phyloP scores from a whole-genome alignment of 1,284 basidiomycete genomes.

The Boletus albobrunnescens region DNA sequence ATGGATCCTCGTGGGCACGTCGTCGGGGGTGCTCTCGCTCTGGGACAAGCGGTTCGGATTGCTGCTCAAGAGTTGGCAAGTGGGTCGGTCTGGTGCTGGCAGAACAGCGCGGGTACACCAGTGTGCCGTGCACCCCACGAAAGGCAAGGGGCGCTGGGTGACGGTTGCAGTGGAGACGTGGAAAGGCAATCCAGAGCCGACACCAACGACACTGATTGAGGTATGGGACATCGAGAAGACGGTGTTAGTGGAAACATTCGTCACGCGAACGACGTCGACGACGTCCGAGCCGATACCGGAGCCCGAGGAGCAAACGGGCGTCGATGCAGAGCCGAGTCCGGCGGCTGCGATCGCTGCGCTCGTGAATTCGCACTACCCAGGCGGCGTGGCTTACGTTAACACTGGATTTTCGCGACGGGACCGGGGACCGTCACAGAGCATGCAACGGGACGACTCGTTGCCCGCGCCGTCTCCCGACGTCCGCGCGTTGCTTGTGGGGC shows the following conservation, averaged over 20 bases:
- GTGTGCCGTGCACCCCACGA: constrained; percentile 78
- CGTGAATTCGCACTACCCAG: constrained; percentile 45
- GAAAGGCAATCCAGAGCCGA: constrained; percentile 39
- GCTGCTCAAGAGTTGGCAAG: constrained; percentile 84
- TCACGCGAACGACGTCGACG: constrained; percentile 42
- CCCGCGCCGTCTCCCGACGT: constrained; percentile 55
- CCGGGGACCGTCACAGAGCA: constrained; percentile 27
- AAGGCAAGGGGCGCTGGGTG: constrained; percentile 85
- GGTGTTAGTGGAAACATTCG: constrained; percentile 63
- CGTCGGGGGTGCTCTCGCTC: constrained; percentile 76
- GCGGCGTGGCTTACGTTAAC: constrained; percentile 27
- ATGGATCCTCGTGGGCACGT: constrained; percentile 88
- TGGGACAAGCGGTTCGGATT: constrained; percentile 96
- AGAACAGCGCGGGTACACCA: constrained; percentile 60
- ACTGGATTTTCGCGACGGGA: constrained; percentile 22
- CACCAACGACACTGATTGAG: constrained; percentile 55
- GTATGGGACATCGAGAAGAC: constrained; percentile 79
- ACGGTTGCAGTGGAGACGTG: constrained; percentile 73
- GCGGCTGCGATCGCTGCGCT: constrained; percentile 64
- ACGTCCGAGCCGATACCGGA: constrained; percentile 47
- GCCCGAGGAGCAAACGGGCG: constrained; percentile 45
- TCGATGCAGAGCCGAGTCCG: constrained; percentile 57
- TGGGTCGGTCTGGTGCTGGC: constrained; percentile 54
- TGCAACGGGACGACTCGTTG: constrained; percentile 34
- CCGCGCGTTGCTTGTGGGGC: constrained; percentile 60